These are phyloP conservation scores for Zea mays DNA, from an alignment of 176 grass and related monocot species.

Conservation along the genomic window Zm-B73-REFERENCE-NAM-5.0 NC_050101.1:89060501-89061000, in stretches of 20 bases:
- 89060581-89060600: neutral
- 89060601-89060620: neutral
- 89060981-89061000: too few species aligned
- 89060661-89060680: neutral
- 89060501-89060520: neutral
- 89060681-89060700: neutral
- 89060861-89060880: too few species aligned
- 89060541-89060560: neutral
- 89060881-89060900: too few species aligned
- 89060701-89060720: neutral
- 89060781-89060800: neutral
- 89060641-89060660: neutral
- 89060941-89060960: too few species aligned
- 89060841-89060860: too few species aligned
- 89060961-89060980: too few species aligned
- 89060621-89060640: neutral
- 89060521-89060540: neutral
- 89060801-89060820: neutral
- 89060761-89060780: too few species aligned
- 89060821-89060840: too few species aligned
- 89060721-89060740: too few species aligned
- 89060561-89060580: neutral
- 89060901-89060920: too few species aligned
- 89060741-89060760: too few species aligned
- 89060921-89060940: too few species aligned